Conservation (phyloP, 257 asterid species). For the Craterostigma plantagineum region DNA sequence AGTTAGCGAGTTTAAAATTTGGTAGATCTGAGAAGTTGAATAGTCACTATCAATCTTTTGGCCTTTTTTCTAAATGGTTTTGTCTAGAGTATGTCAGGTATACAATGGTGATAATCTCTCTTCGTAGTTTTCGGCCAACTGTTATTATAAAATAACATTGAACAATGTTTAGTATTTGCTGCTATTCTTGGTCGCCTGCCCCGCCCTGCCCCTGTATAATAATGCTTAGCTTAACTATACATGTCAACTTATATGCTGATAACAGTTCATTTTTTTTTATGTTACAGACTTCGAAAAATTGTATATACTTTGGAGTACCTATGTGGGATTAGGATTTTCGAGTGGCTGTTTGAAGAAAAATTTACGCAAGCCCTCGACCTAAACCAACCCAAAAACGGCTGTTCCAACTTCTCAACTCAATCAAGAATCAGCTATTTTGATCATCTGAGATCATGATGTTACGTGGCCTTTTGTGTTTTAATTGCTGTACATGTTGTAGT, state of each 20-base stretch:
- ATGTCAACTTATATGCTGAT: constrained; percentile 6
- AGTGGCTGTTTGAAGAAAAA: constrained; percentile 22
- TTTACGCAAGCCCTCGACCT: constrained; percentile 20
- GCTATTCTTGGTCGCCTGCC: too few relatives aligned
- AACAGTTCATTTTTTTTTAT: constrained; percentile 11
- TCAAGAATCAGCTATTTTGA: constrained; percentile 9
- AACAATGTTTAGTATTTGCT: not conserved
- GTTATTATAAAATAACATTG: constrained; percentile 5
- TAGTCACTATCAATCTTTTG: constrained; percentile 9
- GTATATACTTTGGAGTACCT: constrained; percentile 14
- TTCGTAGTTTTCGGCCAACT: not conserved
- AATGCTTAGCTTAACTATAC: too few relatives aligned
- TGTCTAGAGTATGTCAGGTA: constrained; percentile 9
- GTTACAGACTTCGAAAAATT: constrained; percentile 8
- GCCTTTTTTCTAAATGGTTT: constrained; percentile 8
- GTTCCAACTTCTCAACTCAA: too few relatives aligned
- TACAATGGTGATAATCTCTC: not conserved
- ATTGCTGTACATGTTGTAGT: too few relatives aligned
- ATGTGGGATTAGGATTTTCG: constrained; percentile 26
- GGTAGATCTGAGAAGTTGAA: constrained; percentile 12
- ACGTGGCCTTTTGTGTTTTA: not conserved
- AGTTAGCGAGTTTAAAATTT: constrained; percentile 7
- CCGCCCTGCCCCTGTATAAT: too few relatives aligned
- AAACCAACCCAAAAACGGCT: too few relatives aligned
- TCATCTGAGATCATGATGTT: not conserved